A percentile compares a stretch with the other conserved stretches of the same genome.
Conservation (phyloP, 1,139 yeast species). For the Groenewaldozyma auringiensis region DNA sequence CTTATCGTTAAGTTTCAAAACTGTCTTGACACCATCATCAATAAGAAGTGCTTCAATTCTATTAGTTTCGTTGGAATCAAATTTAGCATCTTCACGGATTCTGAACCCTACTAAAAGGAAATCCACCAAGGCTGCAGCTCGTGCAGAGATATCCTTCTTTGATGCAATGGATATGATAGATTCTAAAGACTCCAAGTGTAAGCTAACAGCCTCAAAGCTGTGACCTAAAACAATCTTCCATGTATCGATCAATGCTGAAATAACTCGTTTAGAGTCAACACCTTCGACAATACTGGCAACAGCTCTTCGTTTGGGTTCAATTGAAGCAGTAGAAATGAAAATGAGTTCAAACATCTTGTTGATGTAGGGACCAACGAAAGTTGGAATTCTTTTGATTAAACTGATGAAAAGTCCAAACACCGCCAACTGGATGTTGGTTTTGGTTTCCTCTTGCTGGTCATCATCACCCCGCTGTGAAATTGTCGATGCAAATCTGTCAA, state of each 20-base stretch:
- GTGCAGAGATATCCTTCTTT: conserved; percentile 64
- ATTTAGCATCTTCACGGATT: conserved; percentile 41
- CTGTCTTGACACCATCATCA: conserved; percentile 64
- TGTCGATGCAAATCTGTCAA: conserved; percentile 48
- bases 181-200: conserved; percentile 62
- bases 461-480: conserved; percentile 18
- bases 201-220: conserved; percentile 49
- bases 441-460: conserved; percentile 20
- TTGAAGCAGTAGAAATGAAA: conserved; percentile 47
- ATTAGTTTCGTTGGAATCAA: conserved; percentile 68
- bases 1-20: conserved; percentile 88
- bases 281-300: conserved; percentile 57
- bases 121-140: conserved; percentile 62
- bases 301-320: conserved; percentile 56
- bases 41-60: conserved; percentile 75
- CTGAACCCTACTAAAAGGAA: conserved; percentile 70
- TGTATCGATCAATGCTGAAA: conserved; percentile 46
- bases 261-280: conserved; percentile 56
- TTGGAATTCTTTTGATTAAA: conserved; percentile 75
- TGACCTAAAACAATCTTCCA: conserved; percentile 52
- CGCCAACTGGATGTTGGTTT: conserved; percentile 38
- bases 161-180: conserved; percentile 57
- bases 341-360: conserved; percentile 52
- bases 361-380: conserved; percentile 68
- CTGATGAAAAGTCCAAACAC: conserved; percentile 66